Evolutionary conservation across 164 flowering plant species (phyloP), one percentile per base, ranked within the genome.

Genomic region (Liquidambar formosana): DNA sequence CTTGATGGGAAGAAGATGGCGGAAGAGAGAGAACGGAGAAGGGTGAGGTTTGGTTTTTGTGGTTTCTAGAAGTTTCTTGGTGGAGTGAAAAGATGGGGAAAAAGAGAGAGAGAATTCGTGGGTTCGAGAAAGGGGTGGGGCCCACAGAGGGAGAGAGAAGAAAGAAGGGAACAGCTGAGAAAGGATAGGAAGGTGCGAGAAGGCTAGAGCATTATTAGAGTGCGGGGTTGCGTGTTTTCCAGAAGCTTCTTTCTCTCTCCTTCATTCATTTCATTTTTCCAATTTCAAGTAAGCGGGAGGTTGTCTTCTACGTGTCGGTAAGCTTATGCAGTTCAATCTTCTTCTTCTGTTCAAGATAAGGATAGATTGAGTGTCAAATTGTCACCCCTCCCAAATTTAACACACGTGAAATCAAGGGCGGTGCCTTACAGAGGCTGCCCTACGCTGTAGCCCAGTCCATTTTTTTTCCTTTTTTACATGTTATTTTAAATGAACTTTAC

Each of bases 61-160:
- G 73, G 71, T 56, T 79, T 79, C 82, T 79, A 79, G 82, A 79
- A 79, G 73, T 45, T 79, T 76, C 80, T 44, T 70, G 72, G 61
- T 26, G 60, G 72, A 54, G 61, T 51, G 33, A 21, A 48, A 63
- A 18, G 65, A 68, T 61, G 58, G 28, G 45, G 8, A 45, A 61
- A 49, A 46, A 51, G 38, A 33, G 61, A n/a, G n/a, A 68, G 38
- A 53, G 47, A 57, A 47, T 49, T 43, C 68, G 75, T 58, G 71
- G 63, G 72, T 79, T 73, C 74, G 57, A 75, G 72, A 69, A 69
- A 70, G 74, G 33, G 1, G 48, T 52, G 57, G 76, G 71, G 10
- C 63, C 73, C 73, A 63, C 60, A 13, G 18, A 19, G 49, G 46
- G 16, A 21, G 10, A 12, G 27, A n/a, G 16, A 56, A n/a, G n/a